Evolutionary conservation across 495 filamentous ascomycete species (phyloP).

Genomic region (Lepraria neglecta): DNA sequence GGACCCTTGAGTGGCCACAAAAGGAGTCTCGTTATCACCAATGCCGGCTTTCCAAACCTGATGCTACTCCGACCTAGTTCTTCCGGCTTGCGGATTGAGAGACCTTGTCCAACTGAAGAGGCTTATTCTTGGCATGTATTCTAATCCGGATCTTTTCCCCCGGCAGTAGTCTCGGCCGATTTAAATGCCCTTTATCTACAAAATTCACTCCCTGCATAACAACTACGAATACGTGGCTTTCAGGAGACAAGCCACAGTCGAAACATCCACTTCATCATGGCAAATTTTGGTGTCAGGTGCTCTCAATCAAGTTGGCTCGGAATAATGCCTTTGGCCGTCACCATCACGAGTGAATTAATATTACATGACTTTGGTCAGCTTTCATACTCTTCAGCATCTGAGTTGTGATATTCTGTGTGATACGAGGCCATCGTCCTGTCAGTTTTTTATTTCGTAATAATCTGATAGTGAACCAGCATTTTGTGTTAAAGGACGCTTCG

Average conservation of each 20-base stretch:
- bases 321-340: too few species aligned
- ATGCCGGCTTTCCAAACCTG: background rate
- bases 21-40: background rate
- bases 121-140: conserved; percentile 5
- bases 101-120: conserved; percentile 9
- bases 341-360: too few species aligned
- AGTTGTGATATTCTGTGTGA: too few species aligned
- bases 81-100: conserved; percentile 1
- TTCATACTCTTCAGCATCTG: too few species aligned
- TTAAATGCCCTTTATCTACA: background rate
- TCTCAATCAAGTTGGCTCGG: too few species aligned
- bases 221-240: background rate
- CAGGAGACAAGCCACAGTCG: background rate
- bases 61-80: background rate
- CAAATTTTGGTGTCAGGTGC: too few species aligned
- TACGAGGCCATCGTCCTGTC: too few species aligned
- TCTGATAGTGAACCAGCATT: too few species aligned
- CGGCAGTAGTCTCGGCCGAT: conserved; percentile 13
- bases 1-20: background rate
- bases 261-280: background rate
- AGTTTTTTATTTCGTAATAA: too few species aligned
- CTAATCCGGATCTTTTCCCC: conserved; percentile 12
- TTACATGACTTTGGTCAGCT: too few species aligned
- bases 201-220: background rate
- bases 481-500: too few species aligned